A percentile compares a stretch with the other conserved stretches of the same genome.
Conservation (phyloP, 108 stramenopile genomes). For the Pseudonitzschia multiseries region DNA sequence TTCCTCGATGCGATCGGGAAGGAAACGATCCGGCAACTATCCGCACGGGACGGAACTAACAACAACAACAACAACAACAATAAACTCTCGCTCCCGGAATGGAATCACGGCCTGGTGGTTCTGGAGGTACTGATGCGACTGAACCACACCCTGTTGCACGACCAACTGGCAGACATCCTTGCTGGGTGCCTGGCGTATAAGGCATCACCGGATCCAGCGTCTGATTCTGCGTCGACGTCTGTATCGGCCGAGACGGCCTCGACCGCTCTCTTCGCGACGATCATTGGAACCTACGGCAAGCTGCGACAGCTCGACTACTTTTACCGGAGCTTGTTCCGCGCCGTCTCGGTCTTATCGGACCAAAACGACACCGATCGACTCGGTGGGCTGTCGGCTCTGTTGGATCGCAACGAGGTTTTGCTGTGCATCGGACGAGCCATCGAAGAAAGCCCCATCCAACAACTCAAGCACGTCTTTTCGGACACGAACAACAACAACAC, state of each 20-base stretch:
- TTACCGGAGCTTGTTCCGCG: conserved; percentile 6
- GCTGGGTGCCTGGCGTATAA: not conserved
- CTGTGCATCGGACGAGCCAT: conserved; percentile 21
- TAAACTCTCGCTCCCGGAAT: not conserved
- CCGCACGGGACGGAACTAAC: not conserved
- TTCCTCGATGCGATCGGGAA: conserved; percentile 47
- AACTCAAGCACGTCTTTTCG: conserved; percentile 42
- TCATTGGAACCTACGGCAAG: conserved; percentile 52
- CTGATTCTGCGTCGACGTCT: not conserved
- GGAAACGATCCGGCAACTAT: not conserved
- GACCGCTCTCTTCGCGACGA: conserved; percentile 36
- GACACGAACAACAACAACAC: too few species aligned
- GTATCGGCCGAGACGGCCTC: conserved; percentile 4
- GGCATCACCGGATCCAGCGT: not conserved
- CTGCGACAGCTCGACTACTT: conserved; percentile 57
- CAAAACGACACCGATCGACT: not conserved
- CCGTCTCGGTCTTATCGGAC: not conserved
- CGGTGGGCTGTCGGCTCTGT: not conserved
- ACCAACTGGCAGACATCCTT: conserved; percentile 15
- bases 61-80: too few species aligned
- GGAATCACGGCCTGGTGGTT: conserved; percentile 13
- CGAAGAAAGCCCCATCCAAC: conserved; percentile 37
- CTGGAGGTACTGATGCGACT: conserved; percentile 14
- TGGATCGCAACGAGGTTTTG: not conserved
- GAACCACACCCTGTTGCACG: conserved; percentile 38